phyloP scores from a whole-genome alignment of 2,329 filamentous ascomycete species.

The Trichoderma arundinaceum region DNA sequence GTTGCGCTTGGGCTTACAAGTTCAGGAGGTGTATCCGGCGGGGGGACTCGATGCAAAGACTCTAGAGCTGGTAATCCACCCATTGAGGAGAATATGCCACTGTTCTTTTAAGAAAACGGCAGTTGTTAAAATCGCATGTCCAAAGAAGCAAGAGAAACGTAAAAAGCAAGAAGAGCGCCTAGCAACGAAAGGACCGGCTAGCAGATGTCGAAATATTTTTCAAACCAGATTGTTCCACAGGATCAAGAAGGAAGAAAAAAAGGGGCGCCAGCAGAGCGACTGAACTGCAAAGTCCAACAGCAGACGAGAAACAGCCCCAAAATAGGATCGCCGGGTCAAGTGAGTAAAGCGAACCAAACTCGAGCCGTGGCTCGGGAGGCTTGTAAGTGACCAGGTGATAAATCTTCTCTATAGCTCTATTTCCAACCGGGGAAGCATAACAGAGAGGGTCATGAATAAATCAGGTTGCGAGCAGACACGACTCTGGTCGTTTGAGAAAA shows the following conservation, averaged over 20 bases:
- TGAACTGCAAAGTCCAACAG: no score
- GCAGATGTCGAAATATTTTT: constrained; percentile 6
- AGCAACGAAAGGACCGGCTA: neutral
- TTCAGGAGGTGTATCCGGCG: constrained; percentile 61
- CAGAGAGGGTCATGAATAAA: neutral
- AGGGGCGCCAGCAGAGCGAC: neutral
- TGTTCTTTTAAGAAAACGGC: constrained; percentile 6
- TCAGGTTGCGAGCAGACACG: neutral
- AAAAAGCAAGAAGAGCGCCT: constrained; percentile 14
- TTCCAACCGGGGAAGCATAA: constrained; percentile 7
- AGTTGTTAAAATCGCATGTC: constrained; percentile 30
- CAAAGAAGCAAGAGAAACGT: constrained; percentile 2
- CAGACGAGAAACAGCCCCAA: neutral
- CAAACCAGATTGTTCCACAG: neutral
- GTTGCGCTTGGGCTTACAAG: constrained; percentile 58
- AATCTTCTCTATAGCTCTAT: constrained; percentile 16
- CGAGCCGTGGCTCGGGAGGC: neutral
- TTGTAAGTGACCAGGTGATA: constrained; percentile 13
- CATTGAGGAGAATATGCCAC: constrained; percentile 53
- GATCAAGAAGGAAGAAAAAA: neutral
- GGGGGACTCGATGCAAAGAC: constrained; percentile 55
- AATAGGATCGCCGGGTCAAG: neutral
- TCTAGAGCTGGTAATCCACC: constrained; percentile 59
- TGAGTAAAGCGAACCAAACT: neutral
- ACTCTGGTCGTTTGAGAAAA: neutral